These are phyloP conservation scores for Pseudocercospora crystallina DNA, from an alignment of 2,329 filamentous ascomycete genomes.

Conservation along the genomic window DNA sequence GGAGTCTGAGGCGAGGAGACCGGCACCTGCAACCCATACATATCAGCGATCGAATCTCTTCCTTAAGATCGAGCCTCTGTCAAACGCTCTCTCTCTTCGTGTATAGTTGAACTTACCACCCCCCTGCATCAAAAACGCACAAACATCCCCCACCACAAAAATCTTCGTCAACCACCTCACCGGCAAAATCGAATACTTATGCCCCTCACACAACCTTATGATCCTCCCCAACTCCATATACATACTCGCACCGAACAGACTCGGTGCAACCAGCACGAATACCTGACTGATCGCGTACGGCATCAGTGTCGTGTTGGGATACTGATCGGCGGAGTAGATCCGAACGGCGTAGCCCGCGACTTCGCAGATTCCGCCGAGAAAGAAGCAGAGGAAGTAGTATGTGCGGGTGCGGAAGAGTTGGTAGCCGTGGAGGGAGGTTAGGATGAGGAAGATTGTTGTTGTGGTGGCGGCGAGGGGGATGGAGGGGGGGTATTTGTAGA, in stretches of 20 bases:
- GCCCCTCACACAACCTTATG: conserved; percentile 42
- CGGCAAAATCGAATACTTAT: conserved; percentile 44
- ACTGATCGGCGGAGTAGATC: conserved; percentile 34
- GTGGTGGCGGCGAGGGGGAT: conserved; percentile 30
- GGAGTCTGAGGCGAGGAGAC: conserved; percentile 1
- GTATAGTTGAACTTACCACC: neutral
- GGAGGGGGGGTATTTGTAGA: conserved; percentile 14
- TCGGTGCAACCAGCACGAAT: conserved; percentile 49
- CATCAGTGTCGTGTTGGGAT: neutral
- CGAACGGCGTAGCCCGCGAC: conserved; percentile 54
- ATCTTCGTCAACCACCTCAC: conserved; percentile 47
- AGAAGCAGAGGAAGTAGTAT: conserved; percentile 54
- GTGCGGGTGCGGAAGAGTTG: conserved; percentile 42
- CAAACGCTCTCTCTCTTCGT: too few relatives aligned
- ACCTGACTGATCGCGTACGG: conserved; percentile 44
- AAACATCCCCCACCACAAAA: conserved; percentile 50
- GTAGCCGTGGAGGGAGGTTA: conserved; percentile 39
- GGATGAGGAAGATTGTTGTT: conserved; percentile 21
- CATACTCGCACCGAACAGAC: conserved; percentile 50
- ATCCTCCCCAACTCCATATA: conserved; percentile 52
- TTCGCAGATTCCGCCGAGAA: conserved; percentile 53
- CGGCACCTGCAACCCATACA: neutral
- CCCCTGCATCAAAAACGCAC: conserved; percentile 48
- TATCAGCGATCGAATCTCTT: too few relatives aligned
- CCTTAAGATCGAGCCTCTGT: neutral